Percentiles rank a stretch among this genome's conserved stretches.
Conservation (phyloP, 768 basidiomycete species). For the Guyanaporus albipodus region DNA sequence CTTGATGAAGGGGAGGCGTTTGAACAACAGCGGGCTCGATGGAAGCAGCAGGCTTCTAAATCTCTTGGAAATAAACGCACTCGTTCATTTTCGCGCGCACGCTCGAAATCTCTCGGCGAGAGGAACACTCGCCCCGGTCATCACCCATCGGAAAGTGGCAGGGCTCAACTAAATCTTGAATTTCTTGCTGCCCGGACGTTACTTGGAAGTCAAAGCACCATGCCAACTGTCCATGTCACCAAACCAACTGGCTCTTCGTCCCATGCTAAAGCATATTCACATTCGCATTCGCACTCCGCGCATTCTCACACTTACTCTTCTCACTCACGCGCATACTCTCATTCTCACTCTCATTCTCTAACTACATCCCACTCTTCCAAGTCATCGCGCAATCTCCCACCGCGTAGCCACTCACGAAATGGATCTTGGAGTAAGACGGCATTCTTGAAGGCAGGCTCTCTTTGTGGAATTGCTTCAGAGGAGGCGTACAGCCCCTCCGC, state of each 20-base stretch:
- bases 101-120: constrained; percentile 34
- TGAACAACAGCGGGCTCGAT: constrained; percentile 58
- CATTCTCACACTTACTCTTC: constrained; percentile 21
- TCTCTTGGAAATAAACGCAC: constrained; percentile 65
- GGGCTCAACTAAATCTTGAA: constrained; percentile 36
- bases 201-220: constrained; percentile 58
- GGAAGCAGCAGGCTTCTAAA: constrained; percentile 58
- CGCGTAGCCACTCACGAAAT: constrained; percentile 32
- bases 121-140: constrained; percentile 15
- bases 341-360: constrained; percentile 39
- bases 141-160: constrained; percentile 22
- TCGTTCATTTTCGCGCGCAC: constrained; percentile 58
- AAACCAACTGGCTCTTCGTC: constrained; percentile 14
- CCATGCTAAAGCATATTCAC: constrained; percentile 29
- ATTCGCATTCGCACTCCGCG: constrained; percentile 26
- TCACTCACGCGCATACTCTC: constrained; percentile 27
- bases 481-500: constrained; percentile 24
- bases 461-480: constrained; percentile 25
- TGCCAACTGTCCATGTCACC: constrained; percentile 37
- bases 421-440: constrained; percentile 39
- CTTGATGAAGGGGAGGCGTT: constrained; percentile 60
- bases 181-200: constrained; percentile 64
- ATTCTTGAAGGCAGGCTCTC: constrained; percentile 32
- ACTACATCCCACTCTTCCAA: constrained; percentile 32
- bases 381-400: constrained; percentile 21